Evolutionary conservation across 495 filamentous ascomycete genomes (phyloP).

Genomic region (Darksidea phi): DNA sequence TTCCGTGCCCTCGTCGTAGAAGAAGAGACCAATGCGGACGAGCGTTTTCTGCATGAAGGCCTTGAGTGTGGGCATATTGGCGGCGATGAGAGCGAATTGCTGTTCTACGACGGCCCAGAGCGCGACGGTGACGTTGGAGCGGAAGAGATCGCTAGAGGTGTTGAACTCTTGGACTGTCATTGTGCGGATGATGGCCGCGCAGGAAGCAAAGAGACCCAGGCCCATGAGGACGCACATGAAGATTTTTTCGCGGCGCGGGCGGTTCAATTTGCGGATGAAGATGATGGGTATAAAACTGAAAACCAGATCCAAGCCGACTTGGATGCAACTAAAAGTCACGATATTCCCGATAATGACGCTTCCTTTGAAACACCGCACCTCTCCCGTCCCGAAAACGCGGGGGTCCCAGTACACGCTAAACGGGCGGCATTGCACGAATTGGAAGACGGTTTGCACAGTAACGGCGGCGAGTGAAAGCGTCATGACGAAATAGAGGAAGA

Average conservation of each 20-base stretch:
- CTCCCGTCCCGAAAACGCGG: constrained; percentile 13
- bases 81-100: constrained; percentile 27
- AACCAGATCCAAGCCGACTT: constrained; percentile 39
- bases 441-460: constrained; percentile 21
- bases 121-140: constrained; percentile 16
- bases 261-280: constrained; percentile 41
- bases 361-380: constrained; percentile 32
- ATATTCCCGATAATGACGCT: constrained; percentile 31
- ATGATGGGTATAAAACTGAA: constrained; percentile 42
- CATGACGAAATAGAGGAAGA: constrained; percentile 35
- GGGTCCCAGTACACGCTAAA: constrained; percentile 41
- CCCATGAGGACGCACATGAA: constrained; percentile 42
- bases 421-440: constrained; percentile 41
- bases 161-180: constrained; percentile 16
- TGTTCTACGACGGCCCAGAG: constrained; percentile 24
- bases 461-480: constrained; percentile 24
- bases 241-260: constrained; percentile 40
- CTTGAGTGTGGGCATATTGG: constrained; percentile 26
- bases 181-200: constrained; percentile 36
- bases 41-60: constrained; percentile 15
- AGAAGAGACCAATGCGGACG: constrained; percentile 17
- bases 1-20: constrained; percentile 21
- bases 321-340: constrained; percentile 34
- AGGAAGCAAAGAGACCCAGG: constrained; percentile 40
- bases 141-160: constrained; percentile 14